phyloP scores from a whole-genome alignment of 83 land plant genomes.

The Diphasiastrum complanatum region DNA sequence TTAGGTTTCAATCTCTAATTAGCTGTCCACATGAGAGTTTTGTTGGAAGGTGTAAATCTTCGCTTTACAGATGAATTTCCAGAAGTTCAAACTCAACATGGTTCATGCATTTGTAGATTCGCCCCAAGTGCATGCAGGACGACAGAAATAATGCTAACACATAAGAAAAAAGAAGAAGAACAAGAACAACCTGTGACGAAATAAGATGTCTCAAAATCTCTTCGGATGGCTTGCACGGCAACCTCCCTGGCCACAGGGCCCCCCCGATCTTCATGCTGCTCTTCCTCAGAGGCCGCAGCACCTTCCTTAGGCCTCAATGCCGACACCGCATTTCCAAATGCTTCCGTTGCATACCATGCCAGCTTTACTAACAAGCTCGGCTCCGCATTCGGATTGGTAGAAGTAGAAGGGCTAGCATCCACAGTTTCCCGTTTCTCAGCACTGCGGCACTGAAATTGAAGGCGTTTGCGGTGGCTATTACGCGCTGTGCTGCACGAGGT shows the following conservation, averaged over 20 bases:
- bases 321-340: conserved; percentile 70
- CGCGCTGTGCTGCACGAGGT: too few species aligned
- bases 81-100: too few species aligned
- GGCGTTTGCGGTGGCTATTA: too few species aligned
- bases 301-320: conserved; percentile 38
- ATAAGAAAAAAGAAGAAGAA: not conserved
- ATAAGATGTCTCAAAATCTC: conserved; percentile 66
- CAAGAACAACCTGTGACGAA: conserved; percentile 72
- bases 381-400: conserved; percentile 22
- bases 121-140: not conserved
- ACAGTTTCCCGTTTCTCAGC: too few species aligned
- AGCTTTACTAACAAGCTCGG: conserved; percentile 49
- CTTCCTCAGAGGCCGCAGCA: not conserved
- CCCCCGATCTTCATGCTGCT: conserved; percentile 4
- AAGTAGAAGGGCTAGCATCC: too few species aligned
- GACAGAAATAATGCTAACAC: not conserved
- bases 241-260: conserved; percentile 30
- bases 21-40: too few species aligned
- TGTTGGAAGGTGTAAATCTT: too few species aligned
- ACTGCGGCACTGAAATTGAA: too few species aligned
- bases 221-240: conserved; percentile 49
- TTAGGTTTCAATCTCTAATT: too few species aligned
- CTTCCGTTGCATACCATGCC: conserved; percentile 87
- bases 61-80: too few species aligned
- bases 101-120: not conserved